Base-by-base conservation (phyloP, 768 basidiomycete species). In the Artomyces pyxidatus region DNA sequence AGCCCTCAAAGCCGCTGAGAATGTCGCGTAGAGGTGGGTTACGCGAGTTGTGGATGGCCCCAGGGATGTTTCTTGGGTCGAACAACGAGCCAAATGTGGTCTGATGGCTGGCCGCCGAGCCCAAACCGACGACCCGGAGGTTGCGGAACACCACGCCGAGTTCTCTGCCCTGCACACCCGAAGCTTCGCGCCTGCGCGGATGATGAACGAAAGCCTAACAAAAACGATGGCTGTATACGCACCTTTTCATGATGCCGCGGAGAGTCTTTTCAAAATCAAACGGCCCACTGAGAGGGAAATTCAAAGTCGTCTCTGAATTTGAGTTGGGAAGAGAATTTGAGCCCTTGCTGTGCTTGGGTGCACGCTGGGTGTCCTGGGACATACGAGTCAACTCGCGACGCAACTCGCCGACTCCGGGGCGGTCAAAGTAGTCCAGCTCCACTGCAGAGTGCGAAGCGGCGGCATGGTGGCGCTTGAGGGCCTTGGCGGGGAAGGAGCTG, bases 21-120 rank as follows among this genome's bases (percentile, higher is more conserved):
- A 84, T 76, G 41, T 68, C 76, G 19, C 80, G 74, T 1, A 83
- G 62, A 9, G 78, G 76, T 1, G 88, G 84, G 43, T 86, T 80
- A 26, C 78, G 71, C 5, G 69, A 42, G 1, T 66, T 67, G 27
- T 71, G 71, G 1, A 87, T 56, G 4, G 60, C 64, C 26, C 68
- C 63, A 3, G 76, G 3, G 9, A 79, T 59, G 29, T 74, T 62
- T 19, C 68, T 40, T 0, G 78, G 79, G 61, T 85, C 78, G 40
- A 87, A 67, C 3, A 74, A 59, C 22, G 82, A 82, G n/a, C 77
- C 79, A 4, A 92, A 61, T 0, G 82, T 87, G 0, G 71, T 57
- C 52, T 81, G 78, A 45, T 72, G 73, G 7, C 72, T 74, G 0
- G 77, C 77, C 0, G 76, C 65, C 1, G 78, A 65, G 4, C 82